A percentile compares a stretch with the other conserved stretches of the same genome.
These are phyloP conservation scores for Suillus alpinus DNA, from an alignment of 768 basidiomycete species.

Conservation along the genomic window DNA sequence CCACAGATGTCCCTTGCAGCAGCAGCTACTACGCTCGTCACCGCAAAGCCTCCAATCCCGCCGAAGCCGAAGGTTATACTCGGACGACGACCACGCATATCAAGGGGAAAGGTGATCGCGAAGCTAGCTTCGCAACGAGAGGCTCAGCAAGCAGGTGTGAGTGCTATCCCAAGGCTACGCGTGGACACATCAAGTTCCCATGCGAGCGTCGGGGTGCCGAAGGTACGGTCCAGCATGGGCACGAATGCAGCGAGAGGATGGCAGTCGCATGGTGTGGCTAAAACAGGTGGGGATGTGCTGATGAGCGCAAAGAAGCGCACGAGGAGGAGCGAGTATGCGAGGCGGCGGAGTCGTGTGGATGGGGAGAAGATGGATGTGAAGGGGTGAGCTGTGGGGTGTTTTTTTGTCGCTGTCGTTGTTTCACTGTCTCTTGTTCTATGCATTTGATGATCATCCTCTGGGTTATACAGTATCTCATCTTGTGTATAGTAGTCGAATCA, in stretches of 20 bases:
- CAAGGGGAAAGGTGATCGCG: constrained; percentile 78
- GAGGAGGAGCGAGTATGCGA: constrained; percentile 73
- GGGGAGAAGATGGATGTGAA: constrained; percentile 12
- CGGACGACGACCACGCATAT: constrained; percentile 72
- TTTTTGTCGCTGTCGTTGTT: background rate
- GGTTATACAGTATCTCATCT: background rate
- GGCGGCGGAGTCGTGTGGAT: constrained; percentile 47
- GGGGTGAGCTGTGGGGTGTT: constrained; percentile 1
- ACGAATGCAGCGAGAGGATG: constrained; percentile 27
- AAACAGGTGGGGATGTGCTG: constrained; percentile 37
- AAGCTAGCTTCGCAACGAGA: constrained; percentile 71
- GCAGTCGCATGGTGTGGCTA: constrained; percentile 19
- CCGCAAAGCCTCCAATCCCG: constrained; percentile 16
- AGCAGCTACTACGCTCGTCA: constrained; percentile 25
- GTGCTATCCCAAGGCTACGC: constrained; percentile 7
- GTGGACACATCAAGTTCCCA: constrained; percentile 14
- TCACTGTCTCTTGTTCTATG: constrained; percentile 6
- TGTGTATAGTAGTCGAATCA: background rate
- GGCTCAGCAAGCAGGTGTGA: constrained; percentile 26
- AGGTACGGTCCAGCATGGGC: constrained; percentile 53
- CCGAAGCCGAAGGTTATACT: constrained; percentile 31
- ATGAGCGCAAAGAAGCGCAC: constrained; percentile 71
- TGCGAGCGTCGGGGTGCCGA: constrained; percentile 21
- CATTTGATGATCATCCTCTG: constrained; percentile 10
- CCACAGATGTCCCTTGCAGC: constrained; percentile 28